Percentiles rank a stretch among this genome's conserved stretches.
These are phyloP conservation scores for Lolium perenne DNA, from an alignment of 176 grass and related monocot species.

Conservation along the genomic window DNA sequence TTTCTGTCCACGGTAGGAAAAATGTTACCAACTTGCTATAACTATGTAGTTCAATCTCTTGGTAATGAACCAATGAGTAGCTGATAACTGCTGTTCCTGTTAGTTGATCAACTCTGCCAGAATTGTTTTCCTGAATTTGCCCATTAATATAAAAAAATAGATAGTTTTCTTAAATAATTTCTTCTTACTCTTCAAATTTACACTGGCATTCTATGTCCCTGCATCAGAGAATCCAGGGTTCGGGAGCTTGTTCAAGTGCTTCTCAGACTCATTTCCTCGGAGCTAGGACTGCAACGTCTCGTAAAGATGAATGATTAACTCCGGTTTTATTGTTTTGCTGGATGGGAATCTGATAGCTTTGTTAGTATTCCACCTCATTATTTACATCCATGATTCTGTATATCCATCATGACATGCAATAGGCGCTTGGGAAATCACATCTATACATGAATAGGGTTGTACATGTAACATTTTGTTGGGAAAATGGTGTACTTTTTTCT, in stretches of 20 bases:
- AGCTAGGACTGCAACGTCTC: conserved; percentile 71
- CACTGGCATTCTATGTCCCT: conserved; percentile 29
- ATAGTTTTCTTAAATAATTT: conserved; percentile 17
- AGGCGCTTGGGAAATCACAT: conserved; percentile 28
- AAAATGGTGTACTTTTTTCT: conserved; percentile 38
- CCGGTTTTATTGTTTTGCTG: conserved; percentile 41
- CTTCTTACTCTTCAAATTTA: conserved; percentile 23
- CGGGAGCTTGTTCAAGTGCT: conserved; percentile 92
- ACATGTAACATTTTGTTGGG: conserved; percentile 55
- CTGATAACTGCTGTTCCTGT: neutral
- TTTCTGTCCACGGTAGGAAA: neutral
- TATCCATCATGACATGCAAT: conserved; percentile 19
- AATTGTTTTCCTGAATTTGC: conserved; percentile 1
- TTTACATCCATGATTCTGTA: conserved; percentile 43
- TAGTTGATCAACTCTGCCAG: neutral
- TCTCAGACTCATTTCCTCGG: conserved; percentile 73
- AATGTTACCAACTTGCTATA: neutral
- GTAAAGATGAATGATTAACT: conserved; percentile 50
- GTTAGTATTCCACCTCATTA: conserved; percentile 10
- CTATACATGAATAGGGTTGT: conserved; percentile 47
- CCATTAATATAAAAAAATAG: neutral
- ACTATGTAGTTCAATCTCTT: neutral
- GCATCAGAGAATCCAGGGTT: conserved; percentile 78
- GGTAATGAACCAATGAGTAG: conserved; percentile 4
- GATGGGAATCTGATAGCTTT: conserved; percentile 40